Base-by-base conservation (phyloP, 352 stramenopile genomes). In the Globisporangium megalacanthum region DNA sequence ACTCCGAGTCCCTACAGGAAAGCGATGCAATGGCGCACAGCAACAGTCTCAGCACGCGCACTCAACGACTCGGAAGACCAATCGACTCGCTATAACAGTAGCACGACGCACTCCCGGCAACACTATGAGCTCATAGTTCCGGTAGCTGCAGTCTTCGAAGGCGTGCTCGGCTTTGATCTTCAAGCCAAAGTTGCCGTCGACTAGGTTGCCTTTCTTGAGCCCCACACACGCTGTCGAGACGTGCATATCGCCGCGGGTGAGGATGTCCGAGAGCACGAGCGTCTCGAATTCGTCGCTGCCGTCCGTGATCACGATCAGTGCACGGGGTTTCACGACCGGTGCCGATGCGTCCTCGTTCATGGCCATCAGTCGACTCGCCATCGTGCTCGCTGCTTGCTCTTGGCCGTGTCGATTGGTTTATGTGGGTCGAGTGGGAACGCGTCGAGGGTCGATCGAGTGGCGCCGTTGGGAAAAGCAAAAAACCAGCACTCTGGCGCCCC, bases 251-350 rank as follows among this genome's bases (percentile, higher is more conserved):
- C 72, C 81, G 31, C 77, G 78, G 20, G 71, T 68, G 52, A 91
- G 75, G 25, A 82, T 55, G 58, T 89, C 78, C 29, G 71, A 86
- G 8, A 91, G 33, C n/a, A 68, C 72, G n/a, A 88, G 57, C 35
- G 68, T 72, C 58, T 91, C 81, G 9, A 91, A 56, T 22, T 91
- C 81, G 25, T 91, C 81, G 22, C 72, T 83, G 57, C 81, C 81
- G 45, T 91, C 67, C 29, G 70, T 73, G 36, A 87, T 68, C 9
- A 80, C 65, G 36, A 89, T 72, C 47, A 89, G 72, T 63, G 74
- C 79, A 20, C 76, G 73, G 36, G 79, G 79, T 60, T 87, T 87
- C 35, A 85, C 69, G 31, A 72, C 61, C 19, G 59, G 70, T 52
- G 61, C 56, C 25, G 45, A 19, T 4, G 49, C 25, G 4, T 52